Evolutionary conservation across 1,139 yeast genomes (phyloP).

Genomic region (Yamadazyma dushanensis): DNA sequence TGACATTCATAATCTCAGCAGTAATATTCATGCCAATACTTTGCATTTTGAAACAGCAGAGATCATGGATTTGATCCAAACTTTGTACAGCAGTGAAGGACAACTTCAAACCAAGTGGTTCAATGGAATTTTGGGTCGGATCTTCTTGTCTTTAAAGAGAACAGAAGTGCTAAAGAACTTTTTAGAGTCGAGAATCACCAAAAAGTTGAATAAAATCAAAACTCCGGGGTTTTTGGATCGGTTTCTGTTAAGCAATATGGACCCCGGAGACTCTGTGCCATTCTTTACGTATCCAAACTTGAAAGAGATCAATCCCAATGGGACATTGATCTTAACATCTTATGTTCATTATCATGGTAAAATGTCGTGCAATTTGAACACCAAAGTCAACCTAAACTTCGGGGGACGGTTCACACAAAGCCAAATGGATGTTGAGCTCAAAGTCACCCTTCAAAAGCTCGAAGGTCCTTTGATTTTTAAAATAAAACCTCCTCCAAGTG

Average conservation of each 20-base stretch:
- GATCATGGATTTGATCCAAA: conserved; percentile 71
- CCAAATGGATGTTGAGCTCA: conserved; percentile 73
- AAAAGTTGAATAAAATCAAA: conserved; percentile 74
- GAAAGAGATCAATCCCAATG: conserved; percentile 75
- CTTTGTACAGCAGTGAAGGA: conserved; percentile 77
- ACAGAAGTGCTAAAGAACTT: conserved; percentile 64
- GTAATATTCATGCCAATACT: conserved; percentile 62
- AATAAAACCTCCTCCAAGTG: conserved; percentile 88
- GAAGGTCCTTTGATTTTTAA: conserved; percentile 73
- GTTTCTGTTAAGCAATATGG: conserved; percentile 68
- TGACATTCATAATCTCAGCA: conserved; percentile 23
- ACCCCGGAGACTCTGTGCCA: conserved; percentile 81
- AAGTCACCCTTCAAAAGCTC: conserved; percentile 66
- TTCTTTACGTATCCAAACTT: conserved; percentile 72
- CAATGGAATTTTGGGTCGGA: conserved; percentile 80
- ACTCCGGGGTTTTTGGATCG: conserved; percentile 87
- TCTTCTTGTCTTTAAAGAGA: conserved; percentile 72
- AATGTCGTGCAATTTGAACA: conserved; percentile 71
- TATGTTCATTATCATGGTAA: conserved; percentile 72
- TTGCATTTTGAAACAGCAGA: conserved; percentile 70
- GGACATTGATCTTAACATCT: conserved; percentile 63
- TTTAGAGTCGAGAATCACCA: conserved; percentile 59
- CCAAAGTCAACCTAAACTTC: conserved; percentile 71
- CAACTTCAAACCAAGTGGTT: conserved; percentile 87
- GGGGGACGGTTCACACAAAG: conserved; percentile 67